A percentile compares a stretch with the other conserved stretches of the same genome.
Conservation (phyloP, 208 protist genomes). For the Leishmania major region DNA sequence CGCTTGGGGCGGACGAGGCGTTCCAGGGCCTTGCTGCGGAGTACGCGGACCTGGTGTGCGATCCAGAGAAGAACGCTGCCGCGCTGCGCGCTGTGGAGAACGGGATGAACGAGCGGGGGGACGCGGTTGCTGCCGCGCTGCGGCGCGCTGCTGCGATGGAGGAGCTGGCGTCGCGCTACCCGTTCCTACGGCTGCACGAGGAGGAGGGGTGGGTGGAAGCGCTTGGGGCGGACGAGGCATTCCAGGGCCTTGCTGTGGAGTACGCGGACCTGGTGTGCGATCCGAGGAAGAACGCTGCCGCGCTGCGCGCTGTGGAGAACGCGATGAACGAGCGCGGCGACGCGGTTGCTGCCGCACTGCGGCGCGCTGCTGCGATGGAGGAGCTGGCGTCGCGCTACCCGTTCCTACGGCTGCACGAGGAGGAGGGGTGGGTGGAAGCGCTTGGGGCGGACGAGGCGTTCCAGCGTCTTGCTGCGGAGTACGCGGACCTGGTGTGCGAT, state of each 20-base stretch:
- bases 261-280: not conserved
- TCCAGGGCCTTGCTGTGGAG: not conserved
- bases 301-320: not conserved
- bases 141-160: too few species aligned
- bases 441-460: not conserved
- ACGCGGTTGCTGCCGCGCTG: too few species aligned
- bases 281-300: not conserved
- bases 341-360: not conserved
- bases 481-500: not conserved
- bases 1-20: not conserved
- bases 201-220: not conserved
- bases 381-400: not conserved
- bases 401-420: not conserved
- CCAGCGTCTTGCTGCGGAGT: not conserved
- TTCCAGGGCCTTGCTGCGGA: not conserved
- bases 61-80: not conserved
- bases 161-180: too few species aligned
- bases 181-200: constrained; percentile 25
- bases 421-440: not conserved
- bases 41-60: not conserved
- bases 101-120: not conserved
- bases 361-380: not conserved
- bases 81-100: not conserved
- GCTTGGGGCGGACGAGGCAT: not conserved
- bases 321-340: constrained; percentile 1